These are phyloP conservation scores for Fusarium nurragi DNA, from an alignment of 2,329 filamentous ascomycete species.

Conservation along the genomic window DNA sequence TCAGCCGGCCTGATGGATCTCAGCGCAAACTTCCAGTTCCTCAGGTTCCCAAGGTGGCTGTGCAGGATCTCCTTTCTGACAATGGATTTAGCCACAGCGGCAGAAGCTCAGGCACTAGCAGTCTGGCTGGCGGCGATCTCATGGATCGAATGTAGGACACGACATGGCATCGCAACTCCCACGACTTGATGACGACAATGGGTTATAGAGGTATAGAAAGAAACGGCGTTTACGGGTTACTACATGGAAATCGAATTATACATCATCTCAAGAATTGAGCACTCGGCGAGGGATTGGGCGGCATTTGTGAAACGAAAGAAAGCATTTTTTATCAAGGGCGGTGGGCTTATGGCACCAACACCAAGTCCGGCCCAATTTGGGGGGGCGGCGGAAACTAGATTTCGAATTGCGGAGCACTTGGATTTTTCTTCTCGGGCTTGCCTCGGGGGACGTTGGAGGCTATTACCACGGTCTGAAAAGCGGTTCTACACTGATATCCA, in stretches of 20 bases:
- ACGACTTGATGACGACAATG: constrained; percentile 53
- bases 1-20: constrained; percentile 85
- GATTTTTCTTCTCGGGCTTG: constrained; percentile 46
- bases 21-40: constrained; percentile 92
- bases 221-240: constrained; percentile 51
- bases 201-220: constrained; percentile 54
- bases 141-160: constrained; percentile 62
- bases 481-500: constrained; percentile 38
- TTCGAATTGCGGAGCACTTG: constrained; percentile 45
- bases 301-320: constrained; percentile 39
- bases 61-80: constrained; percentile 82
- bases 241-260: constrained; percentile 42
- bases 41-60: constrained; percentile 87
- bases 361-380: constrained; percentile 17
- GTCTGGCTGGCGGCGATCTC: constrained; percentile 77
- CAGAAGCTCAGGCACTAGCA: constrained; percentile 80
- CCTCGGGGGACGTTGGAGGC: constrained; percentile 42
- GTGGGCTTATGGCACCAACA: constrained; percentile 16
- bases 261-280: constrained; percentile 38
- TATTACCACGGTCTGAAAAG: constrained; percentile 37
- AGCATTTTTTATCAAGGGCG: constrained; percentile 35
- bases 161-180: constrained; percentile 41
- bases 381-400: constrained; percentile 42
- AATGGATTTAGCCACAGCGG: constrained; percentile 76
- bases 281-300: constrained; percentile 40